Base-by-base conservation (phyloP, 139 green algal species). In the Micromonas commoda region DNA sequence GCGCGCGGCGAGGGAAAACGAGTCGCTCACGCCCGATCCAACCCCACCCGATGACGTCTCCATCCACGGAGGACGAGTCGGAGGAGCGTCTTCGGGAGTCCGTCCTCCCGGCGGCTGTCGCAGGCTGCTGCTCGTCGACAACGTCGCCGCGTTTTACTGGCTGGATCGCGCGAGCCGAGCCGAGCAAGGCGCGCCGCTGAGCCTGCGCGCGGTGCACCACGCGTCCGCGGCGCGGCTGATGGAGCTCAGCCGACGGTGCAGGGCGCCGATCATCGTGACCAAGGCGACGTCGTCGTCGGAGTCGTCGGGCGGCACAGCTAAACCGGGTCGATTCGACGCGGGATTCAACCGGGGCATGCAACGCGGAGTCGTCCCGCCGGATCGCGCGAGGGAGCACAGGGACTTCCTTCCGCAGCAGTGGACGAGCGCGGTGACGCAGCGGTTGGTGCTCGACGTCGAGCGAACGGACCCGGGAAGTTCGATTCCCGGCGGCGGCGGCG, bases 71-170 rank as follows among this genome's bases (percentile, higher is more conserved):
- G 45, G 45, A 57, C 45, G 45, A 9, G 45, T 57, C 45, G 45
- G 45, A 9, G 45, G 45, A 9, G 45, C 45, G 45, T 23, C 9
- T 16, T 9, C 45, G 45, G 9, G 45, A 9, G 45, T 16, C 9
- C 45, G 45, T 16, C 9, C 28, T 37, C 20, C 31, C 5, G 63
- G 20, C 20, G 1, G 16, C 63, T n/a, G n/a, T 24, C 28, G 28
- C 20, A 23, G 68, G 37, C n/a, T 75, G 68, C 34, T 75, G n/a
- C 35, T 75, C 23, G 19, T 61, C 16, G 68, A 75, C 6, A 75
- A 75, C 35, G 23, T 75, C 20, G 68, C 68, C 21, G 68, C 68
- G 38, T 75, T 75, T 61, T 75, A 75, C 53, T 75, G 68, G 68
- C 23, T 75, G 5, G 68, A 75, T 29, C 68, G 68, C 31, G 68